Evolutionary conservation across 2,329 filamentous ascomycete species (phyloP).

Genomic region (Fonsecaea erecta): DNA sequence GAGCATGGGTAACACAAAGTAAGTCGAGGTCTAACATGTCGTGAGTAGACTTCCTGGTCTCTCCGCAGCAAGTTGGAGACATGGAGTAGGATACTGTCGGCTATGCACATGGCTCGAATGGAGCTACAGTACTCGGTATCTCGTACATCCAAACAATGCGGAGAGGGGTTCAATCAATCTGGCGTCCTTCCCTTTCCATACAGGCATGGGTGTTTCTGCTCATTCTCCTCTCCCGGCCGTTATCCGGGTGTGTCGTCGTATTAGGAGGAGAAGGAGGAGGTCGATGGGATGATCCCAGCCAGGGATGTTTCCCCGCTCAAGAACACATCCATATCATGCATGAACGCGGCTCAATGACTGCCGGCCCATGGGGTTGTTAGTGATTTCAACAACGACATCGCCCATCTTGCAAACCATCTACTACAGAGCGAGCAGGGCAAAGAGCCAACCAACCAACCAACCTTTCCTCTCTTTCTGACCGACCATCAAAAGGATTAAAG

Average conservation of each 20-base stretch:
- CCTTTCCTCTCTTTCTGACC: no score
- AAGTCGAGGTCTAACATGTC: no score
- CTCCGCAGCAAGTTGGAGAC: constrained; percentile 14
- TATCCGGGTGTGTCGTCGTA: neutral
- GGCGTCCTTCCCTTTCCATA: neutral
- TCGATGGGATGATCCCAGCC: neutral
- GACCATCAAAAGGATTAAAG: no score
- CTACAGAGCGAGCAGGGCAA: no score
- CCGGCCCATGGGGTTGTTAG: no score
- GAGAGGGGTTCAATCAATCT: constrained; percentile 13
- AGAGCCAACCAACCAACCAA: no score
- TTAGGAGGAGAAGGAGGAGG: neutral
- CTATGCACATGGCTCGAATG: neutral
- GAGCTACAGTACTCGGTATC: no score
- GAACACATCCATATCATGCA: no score
- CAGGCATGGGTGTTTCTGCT: no score
- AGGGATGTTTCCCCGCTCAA: constrained; percentile 5
- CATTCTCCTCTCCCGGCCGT: constrained; percentile 12
- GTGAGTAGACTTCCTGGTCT: no score
- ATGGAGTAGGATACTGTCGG: no score
- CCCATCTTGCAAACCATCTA: neutral
- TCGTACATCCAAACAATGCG: constrained; percentile 12
- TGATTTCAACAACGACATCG: neutral
- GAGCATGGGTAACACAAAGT: neutral
- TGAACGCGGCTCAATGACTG: no score